A percentile compares a stretch with the other conserved stretches of the same genome.
Evolutionary conservation across 2,329 filamentous ascomycete genomes (phyloP).

Genomic region (Ceratocystis cubensis): DNA sequence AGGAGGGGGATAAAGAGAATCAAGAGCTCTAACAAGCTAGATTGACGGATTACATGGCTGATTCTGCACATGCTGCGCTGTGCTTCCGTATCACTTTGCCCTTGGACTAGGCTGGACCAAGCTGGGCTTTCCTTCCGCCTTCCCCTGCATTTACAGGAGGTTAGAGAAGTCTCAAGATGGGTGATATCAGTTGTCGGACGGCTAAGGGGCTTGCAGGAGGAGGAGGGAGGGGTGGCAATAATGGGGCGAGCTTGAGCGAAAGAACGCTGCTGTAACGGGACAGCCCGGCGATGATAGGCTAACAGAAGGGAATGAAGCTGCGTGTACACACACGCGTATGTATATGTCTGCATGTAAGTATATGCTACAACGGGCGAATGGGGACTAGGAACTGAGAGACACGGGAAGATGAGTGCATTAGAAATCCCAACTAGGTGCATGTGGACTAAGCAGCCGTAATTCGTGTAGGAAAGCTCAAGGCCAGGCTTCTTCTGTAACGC

Average conservation of each 20-base stretch:
- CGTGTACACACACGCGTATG: background rate
- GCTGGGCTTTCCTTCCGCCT: background rate
- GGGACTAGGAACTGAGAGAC: background rate
- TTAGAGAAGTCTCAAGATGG: conserved; percentile 1
- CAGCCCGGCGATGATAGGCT: background rate
- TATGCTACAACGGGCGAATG: no score
- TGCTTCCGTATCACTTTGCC: background rate
- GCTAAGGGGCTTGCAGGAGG: conserved; percentile 5
- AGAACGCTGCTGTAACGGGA: background rate
- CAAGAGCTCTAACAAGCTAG: background rate
- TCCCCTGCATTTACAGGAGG: conserved; percentile 1
- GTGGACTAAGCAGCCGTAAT: background rate
- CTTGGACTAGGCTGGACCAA: background rate
- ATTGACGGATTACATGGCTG: background rate
- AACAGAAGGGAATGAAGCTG: background rate
- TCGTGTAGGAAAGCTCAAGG: background rate
- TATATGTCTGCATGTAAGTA: background rate
- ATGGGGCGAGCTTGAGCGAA: background rate
- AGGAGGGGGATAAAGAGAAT: background rate
- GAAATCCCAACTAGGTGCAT: background rate
- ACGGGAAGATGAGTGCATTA: background rate
- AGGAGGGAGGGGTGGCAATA: background rate
- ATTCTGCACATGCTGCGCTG: background rate
- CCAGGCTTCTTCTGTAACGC: background rate
- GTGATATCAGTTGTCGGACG: background rate